phyloP scores from a whole-genome alignment of 352 stramenopile genomes.

The Phytopythium oedochilum region DNA sequence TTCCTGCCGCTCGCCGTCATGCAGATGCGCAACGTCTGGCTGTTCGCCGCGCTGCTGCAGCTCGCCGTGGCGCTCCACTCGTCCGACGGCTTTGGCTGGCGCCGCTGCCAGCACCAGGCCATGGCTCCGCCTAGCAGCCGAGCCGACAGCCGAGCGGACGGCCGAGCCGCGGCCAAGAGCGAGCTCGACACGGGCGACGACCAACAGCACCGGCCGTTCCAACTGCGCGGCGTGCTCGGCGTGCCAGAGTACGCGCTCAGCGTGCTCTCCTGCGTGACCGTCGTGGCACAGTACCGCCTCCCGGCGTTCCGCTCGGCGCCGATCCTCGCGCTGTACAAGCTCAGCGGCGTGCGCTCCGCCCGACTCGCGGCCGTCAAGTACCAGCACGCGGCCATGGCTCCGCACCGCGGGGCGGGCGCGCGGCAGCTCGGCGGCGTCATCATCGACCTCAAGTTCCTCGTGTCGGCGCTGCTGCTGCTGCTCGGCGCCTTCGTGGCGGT shows the following conservation, averaged over 20 bases:
- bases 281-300: conserved; percentile 27
- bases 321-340: conserved; percentile 4
- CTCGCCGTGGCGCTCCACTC: not conserved
- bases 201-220: conserved; percentile 6
- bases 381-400: conserved; percentile 6
- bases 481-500: not conserved
- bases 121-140: too few species aligned
- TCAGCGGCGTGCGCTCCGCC: not conserved
- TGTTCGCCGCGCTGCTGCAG: conserved; percentile 28
- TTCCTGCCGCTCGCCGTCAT: conserved; percentile 28
- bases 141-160: too few species aligned
- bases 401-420: conserved; percentile 12
- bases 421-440: conserved; percentile 18
- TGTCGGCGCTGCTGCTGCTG: not conserved
- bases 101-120: too few species aligned
- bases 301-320: conserved; percentile 15
- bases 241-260: conserved; percentile 29
- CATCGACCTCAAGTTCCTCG: conserved; percentile 28
- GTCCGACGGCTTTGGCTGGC: too few species aligned
- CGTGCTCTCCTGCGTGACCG: conserved; percentile 20
- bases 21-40: conserved; percentile 43
- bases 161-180: too few species aligned
- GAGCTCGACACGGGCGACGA: conserved; percentile 2
- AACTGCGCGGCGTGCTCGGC: conserved; percentile 17
- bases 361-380: not conserved